A percentile compares a stretch with the other conserved stretches of the same genome.
Evolutionary conservation across 306 rosid genomes (phyloP).

Genomic region (Rosa rugosa): DNA sequence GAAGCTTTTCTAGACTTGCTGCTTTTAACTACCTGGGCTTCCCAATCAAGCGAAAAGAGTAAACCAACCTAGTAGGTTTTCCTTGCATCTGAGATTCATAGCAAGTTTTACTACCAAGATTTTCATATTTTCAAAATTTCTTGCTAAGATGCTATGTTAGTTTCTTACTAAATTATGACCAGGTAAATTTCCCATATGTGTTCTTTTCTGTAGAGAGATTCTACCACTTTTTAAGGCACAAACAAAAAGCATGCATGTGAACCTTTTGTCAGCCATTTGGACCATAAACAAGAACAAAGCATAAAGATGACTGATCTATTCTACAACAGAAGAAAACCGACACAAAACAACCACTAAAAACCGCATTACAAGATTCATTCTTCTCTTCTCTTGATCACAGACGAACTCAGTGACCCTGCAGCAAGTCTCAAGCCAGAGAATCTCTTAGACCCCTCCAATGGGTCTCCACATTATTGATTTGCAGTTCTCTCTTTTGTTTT

Average conservation of each 20-base stretch:
- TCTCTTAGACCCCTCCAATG: constrained; percentile 26
- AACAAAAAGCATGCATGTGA: constrained; percentile 46
- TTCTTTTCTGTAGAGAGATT: background rate
- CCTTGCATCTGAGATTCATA: background rate
- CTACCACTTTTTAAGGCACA: constrained; percentile 25
- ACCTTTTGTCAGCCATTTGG: constrained; percentile 37
- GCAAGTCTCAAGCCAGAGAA: constrained; percentile 30
- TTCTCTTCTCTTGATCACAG: constrained; percentile 19
- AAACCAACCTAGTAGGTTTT: background rate
- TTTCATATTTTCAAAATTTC: background rate
- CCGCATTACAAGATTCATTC: constrained; percentile 36
- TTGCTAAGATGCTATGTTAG: background rate
- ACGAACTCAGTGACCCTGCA: constrained; percentile 23
- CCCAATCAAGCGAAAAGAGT: background rate
- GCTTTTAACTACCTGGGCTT: background rate
- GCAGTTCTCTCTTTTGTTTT: background rate
- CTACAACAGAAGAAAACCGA: constrained; percentile 15
- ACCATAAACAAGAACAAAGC: constrained; percentile 42
- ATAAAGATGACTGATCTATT: constrained; percentile 16
- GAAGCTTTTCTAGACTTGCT: background rate
- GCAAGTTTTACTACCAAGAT: background rate
- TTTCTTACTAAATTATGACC: background rate
- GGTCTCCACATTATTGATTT: constrained; percentile 13
- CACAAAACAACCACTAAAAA: constrained; percentile 27
- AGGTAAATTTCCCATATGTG: background rate